Conservation (phyloP, 2,329 filamentous ascomycete species). For the Cladosporium oxysporum region DNA sequence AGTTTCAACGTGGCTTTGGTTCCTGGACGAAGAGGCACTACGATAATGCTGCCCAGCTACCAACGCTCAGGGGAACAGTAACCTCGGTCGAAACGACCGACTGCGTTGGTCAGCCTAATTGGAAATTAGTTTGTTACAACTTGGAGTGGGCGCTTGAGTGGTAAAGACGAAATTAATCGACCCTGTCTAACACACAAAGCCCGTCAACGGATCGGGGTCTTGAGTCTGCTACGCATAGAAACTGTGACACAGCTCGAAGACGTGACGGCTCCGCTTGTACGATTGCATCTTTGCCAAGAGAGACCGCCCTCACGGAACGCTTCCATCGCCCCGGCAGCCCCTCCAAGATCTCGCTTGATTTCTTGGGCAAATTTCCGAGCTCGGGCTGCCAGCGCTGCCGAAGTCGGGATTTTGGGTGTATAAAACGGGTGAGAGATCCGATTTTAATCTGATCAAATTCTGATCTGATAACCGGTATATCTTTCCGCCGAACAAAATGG, state of each 20-base stretch:
- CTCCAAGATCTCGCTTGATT: not conserved
- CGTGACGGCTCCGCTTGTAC: not conserved
- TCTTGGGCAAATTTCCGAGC: conserved; percentile 21
- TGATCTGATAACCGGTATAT: conserved; percentile 12
- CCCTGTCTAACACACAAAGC: too few relatives aligned
- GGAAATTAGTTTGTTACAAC: too few relatives aligned
- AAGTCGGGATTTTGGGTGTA: not conserved
- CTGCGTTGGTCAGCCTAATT: not conserved
- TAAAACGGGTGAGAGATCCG: conserved; percentile 1
- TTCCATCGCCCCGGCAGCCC: not conserved
- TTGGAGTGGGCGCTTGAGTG: too few relatives aligned
- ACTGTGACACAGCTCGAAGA: not conserved
- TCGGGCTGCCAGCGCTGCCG: not conserved
- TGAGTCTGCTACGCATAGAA: not conserved
- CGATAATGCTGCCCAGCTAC: not conserved
- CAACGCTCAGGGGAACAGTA: not conserved
- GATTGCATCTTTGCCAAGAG: not conserved
- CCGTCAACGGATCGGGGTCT: not conserved
- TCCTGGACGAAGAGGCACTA: not conserved
- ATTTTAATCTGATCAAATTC: conserved; percentile 14
- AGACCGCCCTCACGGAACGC: not conserved
- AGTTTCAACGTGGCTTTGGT: not conserved
- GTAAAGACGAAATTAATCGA: too few relatives aligned
- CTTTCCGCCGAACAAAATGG: conserved; percentile 5
- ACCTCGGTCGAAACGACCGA: not conserved